These are phyloP conservation scores for Apiospora koreana DNA, from an alignment of 2,329 filamentous ascomycete species.

Conservation along the genomic window DNA sequence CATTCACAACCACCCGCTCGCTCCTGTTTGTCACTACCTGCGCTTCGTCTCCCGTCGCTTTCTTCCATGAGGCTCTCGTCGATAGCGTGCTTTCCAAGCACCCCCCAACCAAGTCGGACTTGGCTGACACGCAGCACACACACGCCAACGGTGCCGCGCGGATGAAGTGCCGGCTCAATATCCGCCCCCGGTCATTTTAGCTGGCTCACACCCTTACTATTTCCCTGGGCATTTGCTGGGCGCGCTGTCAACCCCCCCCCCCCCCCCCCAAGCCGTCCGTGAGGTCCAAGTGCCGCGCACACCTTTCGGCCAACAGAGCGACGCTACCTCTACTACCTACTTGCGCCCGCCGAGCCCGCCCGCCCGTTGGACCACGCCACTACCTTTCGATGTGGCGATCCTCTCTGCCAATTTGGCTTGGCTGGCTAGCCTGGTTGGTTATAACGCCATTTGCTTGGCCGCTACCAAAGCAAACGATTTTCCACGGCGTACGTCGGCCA, in stretches of 20 bases:
- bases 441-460: neutral
- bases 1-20: neutral
- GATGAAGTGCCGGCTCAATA: neutral
- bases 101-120: neutral
- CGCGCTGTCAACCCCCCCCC: too few relatives aligned
- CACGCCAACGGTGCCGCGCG: neutral
- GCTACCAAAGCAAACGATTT: neutral
- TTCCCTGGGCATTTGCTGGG: neutral
- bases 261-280: too few relatives aligned
- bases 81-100: neutral
- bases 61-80: neutral
- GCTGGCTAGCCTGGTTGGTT: neutral
- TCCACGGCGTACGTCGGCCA: neutral
- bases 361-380: neutral
- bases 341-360: neutral
- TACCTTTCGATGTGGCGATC: neutral
- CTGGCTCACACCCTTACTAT: neutral
- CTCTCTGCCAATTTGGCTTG: neutral
- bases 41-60: neutral
- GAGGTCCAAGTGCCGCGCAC: too few relatives aligned
- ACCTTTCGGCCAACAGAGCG: too few relatives aligned
- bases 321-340: too few relatives aligned
- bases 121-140: neutral
- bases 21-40: neutral
- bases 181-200: slow-evolving; percentile 2